A percentile compares a stretch with the other conserved stretches of the same genome.
phyloP scores from a whole-genome alignment of 352 stramenopile genomes.

The Elongisporangium senticosum region DNA sequence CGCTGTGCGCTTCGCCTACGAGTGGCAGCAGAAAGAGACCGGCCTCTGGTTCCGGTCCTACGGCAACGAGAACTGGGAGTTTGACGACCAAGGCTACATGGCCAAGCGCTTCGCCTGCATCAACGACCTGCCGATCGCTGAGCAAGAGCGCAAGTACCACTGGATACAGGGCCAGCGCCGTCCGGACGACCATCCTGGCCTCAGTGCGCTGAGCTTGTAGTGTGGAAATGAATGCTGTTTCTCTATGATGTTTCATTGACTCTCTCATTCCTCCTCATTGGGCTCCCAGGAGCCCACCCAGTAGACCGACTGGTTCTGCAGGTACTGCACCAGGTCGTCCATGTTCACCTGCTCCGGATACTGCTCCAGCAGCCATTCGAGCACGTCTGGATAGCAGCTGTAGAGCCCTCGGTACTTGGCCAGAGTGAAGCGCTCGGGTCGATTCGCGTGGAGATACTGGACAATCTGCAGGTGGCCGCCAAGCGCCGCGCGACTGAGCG shows the following conservation, averaged over 20 bases:
- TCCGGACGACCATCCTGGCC: conserved; percentile 31
- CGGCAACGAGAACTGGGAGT: conserved; percentile 90
- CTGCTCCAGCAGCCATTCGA: conserved; percentile 35
- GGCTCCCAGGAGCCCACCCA: background rate
- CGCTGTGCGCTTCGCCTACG: conserved; percentile 86
- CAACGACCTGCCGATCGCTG: conserved; percentile 79
- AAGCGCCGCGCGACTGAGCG: background rate
- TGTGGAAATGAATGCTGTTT: background rate
- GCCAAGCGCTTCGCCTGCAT: conserved; percentile 80
- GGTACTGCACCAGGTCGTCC: background rate
- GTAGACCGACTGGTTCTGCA: background rate
- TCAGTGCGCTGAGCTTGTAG: conserved; percentile 31
- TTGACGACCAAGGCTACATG: conserved; percentile 79
- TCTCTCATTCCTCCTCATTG: background rate
- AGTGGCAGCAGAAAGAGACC: conserved; percentile 47
- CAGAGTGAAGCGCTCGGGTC: background rate
- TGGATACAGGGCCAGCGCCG: conserved; percentile 44
- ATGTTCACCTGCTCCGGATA: conserved; percentile 4
- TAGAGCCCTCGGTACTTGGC: background rate
- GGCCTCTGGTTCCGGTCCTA: conserved; percentile 80
- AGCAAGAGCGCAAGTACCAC: conserved; percentile 62
- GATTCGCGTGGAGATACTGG: background rate
- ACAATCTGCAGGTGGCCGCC: background rate
- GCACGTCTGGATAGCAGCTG: conserved; percentile 7
- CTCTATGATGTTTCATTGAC: background rate